Percentiles rank a stretch among this genome's conserved stretches.
Conservation (phyloP, 805 yeast species). For the Candida taoyuanica region DNA sequence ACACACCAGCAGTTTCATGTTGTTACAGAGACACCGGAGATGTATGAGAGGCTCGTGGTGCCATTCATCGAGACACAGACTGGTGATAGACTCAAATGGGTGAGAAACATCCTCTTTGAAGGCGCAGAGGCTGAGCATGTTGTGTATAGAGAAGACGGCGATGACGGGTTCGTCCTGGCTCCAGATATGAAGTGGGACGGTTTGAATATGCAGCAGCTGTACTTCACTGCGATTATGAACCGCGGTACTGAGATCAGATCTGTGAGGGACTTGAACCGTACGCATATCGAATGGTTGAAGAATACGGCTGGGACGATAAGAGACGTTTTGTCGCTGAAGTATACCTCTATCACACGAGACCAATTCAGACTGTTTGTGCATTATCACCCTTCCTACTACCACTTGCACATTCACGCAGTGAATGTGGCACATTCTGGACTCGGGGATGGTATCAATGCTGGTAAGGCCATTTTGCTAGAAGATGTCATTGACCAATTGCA, state of each 20-base stretch:
- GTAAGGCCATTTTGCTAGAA: slow-evolving; percentile 78
- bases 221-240: slow-evolving; percentile 71
- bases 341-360: slow-evolving; percentile 41
- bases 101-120: slow-evolving; percentile 69
- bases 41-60: slow-evolving; percentile 53
- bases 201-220: slow-evolving; percentile 58
- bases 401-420: slow-evolving; percentile 89
- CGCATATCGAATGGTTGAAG: slow-evolving; percentile 57
- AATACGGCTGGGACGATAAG: slow-evolving; percentile 42
- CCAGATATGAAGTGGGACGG: slow-evolving; percentile 99
- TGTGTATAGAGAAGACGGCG: slow-evolving; percentile 43
- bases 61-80: slow-evolving; percentile 77
- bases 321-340: slow-evolving; percentile 43
- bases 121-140: slow-evolving; percentile 84
- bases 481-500: slow-evolving; percentile 73
- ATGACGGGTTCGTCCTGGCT: slow-evolving; percentile 62
- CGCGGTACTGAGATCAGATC: slow-evolving; percentile 60
- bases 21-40: slow-evolving; percentile 76
- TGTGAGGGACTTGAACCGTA: slow-evolving; percentile 62
- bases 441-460: slow-evolving; percentile 63
- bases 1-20: slow-evolving; percentile 54
- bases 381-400: slow-evolving; percentile 95
- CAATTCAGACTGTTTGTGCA: slow-evolving; percentile 77
- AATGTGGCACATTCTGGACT: slow-evolving; percentile 65
- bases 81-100: slow-evolving; percentile 86